Conservation (phyloP, 306 rosid genomes). For the Quercus ilex region DNA sequence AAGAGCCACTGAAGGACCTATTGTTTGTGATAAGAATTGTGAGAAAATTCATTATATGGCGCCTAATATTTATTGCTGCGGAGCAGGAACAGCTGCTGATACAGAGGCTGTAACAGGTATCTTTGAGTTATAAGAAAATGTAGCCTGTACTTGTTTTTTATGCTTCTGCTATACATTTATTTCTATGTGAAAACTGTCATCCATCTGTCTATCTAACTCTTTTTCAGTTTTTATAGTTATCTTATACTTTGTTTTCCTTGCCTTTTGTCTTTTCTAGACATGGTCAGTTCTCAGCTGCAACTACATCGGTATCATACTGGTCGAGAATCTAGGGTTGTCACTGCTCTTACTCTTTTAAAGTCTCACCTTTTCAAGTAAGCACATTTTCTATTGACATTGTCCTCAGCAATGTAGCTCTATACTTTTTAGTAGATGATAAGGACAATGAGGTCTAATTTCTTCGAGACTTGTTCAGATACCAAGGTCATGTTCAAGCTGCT, state of each 20-base stretch:
- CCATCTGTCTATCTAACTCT: too few relatives aligned
- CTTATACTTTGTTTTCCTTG: background rate
- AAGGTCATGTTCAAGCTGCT: slow-evolving; percentile 84
- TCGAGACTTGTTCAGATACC: slow-evolving; percentile 50
- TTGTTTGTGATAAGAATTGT: slow-evolving; percentile 52
- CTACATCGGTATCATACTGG: slow-evolving; percentile 63
- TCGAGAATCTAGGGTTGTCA: slow-evolving; percentile 49
- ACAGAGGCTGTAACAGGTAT: slow-evolving; percentile 70
- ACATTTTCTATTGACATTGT: background rate
- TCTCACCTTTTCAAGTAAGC: slow-evolving; percentile 49
- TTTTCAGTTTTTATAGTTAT: background rate
- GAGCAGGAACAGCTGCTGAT: slow-evolving; percentile 71
- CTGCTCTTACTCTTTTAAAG: slow-evolving; percentile 50
- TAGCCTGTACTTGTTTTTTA: background rate
- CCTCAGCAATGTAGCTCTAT: background rate
- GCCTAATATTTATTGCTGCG: slow-evolving; percentile 59
- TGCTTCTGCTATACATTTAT: background rate
- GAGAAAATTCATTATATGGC: slow-evolving; percentile 65
- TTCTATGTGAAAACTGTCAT: background rate
- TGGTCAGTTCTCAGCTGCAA: slow-evolving; percentile 61
- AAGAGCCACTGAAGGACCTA: slow-evolving; percentile 56
- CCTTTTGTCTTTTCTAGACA: slow-evolving; percentile 24
- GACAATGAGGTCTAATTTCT: slow-evolving; percentile 8
- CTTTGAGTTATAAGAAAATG: background rate
- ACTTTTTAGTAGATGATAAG: background rate